Conservation (phyloP, 345 rosid genomes). For the Arabidopsis suecica region DNA sequence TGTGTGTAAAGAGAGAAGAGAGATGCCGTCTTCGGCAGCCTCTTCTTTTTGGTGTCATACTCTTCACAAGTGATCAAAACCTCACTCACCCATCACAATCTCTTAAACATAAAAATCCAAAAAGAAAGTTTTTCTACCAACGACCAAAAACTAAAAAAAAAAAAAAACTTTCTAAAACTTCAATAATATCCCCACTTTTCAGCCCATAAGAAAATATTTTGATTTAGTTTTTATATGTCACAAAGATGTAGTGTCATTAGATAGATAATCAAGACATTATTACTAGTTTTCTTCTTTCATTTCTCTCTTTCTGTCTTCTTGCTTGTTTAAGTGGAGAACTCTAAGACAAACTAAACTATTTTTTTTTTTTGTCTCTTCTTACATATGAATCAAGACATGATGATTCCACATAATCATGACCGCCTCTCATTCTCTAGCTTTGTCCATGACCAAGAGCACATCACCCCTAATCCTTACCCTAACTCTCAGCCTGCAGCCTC, state of each 20-base stretch:
- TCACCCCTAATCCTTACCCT: slow-evolving; percentile 48
- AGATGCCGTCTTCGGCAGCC: slow-evolving; percentile 52
- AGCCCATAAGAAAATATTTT: slow-evolving; percentile 1
- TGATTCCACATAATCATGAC: slow-evolving; percentile 56
- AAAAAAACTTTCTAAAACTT: slow-evolving; percentile 2
- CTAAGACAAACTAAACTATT: slow-evolving; percentile 31
- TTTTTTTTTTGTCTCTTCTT: slow-evolving; percentile 14
- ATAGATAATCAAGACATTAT: slow-evolving; percentile 31
- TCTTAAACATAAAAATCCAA: not conserved
- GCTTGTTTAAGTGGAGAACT: slow-evolving; percentile 34
- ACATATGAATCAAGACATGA: slow-evolving; percentile 34
- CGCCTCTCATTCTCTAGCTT: slow-evolving; percentile 50
- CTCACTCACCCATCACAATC: slow-evolving; percentile 7
- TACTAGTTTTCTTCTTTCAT: slow-evolving; percentile 14
- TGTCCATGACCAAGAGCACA: slow-evolving; percentile 47
- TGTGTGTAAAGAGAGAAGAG: slow-evolving; percentile 48
- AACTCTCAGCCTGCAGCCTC: slow-evolving; percentile 53
- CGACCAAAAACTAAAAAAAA: not conserved
- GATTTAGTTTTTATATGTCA: slow-evolving; percentile 21
- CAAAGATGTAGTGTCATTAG: slow-evolving; percentile 28
- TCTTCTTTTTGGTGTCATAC: slow-evolving; percentile 57
- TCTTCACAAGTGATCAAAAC: slow-evolving; percentile 35
- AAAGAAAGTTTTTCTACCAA: not conserved
- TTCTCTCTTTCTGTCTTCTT: slow-evolving; percentile 32
- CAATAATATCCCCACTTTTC: not conserved